phyloP scores from a whole-genome alignment of 352 stramenopile genomes.

The Phytophthora melonis region DNA sequence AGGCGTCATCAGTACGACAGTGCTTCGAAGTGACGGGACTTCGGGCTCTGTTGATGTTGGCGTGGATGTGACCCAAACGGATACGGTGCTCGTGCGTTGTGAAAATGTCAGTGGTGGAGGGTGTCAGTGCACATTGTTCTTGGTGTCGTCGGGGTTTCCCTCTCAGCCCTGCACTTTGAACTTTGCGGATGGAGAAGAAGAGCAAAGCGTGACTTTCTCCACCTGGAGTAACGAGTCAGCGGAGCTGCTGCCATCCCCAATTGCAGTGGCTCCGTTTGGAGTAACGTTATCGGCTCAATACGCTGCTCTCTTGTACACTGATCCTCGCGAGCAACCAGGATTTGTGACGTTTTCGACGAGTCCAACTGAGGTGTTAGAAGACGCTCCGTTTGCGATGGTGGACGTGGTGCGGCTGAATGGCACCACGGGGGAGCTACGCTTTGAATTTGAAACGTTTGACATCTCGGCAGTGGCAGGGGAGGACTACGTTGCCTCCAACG shows the following conservation, averaged over 20 bases:
- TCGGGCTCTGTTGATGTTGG: conserved; percentile 39
- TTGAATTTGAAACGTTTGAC: conserved; percentile 64
- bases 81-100: conserved; percentile 44
- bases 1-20: conserved; percentile 24
- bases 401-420: conserved; percentile 65
- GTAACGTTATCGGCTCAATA: conserved; percentile 23
- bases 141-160: conserved; percentile 18
- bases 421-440: conserved; percentile 42
- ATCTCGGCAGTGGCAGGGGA: conserved; percentile 33
- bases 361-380: conserved; percentile 42
- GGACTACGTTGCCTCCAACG: conserved; percentile 48
- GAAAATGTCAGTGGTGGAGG: conserved; percentile 22
- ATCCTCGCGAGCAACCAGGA: conserved; percentile 34
- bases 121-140: conserved; percentile 50
- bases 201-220: conserved; percentile 43
- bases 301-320: conserved; percentile 43
- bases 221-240: conserved; percentile 50
- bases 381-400: conserved; percentile 46
- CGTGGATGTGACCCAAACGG: conserved; percentile 45
- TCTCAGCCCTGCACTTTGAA: conserved; percentile 33
- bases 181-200: conserved; percentile 59
- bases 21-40: conserved; percentile 48
- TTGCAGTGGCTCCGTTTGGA: conserved; percentile 32
- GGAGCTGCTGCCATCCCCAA: conserved; percentile 27
- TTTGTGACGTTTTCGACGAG: conserved; percentile 47